These are phyloP conservation scores for Diaporthe sp. DNA, from an alignment of 2,329 filamentous ascomycete species.

Conservation along the genomic window DNA sequence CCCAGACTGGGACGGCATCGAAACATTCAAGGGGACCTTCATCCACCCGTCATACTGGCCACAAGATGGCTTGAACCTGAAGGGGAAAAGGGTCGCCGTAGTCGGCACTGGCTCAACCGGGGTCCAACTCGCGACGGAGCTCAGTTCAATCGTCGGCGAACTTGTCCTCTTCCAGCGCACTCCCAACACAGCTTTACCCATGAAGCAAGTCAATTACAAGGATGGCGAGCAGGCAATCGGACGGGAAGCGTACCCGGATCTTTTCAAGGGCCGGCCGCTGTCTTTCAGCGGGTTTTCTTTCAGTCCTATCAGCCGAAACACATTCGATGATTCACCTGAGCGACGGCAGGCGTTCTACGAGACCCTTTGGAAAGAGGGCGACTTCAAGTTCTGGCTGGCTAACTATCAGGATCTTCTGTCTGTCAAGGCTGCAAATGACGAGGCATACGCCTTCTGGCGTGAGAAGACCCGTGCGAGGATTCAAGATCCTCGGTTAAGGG, in stretches of 20 bases:
- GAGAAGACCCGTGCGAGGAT: slow-evolving; percentile 55
- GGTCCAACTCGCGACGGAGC: slow-evolving; percentile 27
- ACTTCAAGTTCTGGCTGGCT: slow-evolving; percentile 56
- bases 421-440: slow-evolving; percentile 53
- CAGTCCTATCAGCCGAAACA: slow-evolving; percentile 59
- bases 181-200: slow-evolving; percentile 67
- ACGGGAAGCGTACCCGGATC: slow-evolving; percentile 50
- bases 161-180: slow-evolving; percentile 67
- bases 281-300: slow-evolving; percentile 59
- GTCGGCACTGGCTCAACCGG: slow-evolving; percentile 37
- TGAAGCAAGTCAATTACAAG: slow-evolving; percentile 60
- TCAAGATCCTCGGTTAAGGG: slow-evolving; percentile 52
- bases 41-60: slow-evolving; percentile 36
- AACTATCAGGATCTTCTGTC: slow-evolving; percentile 58
- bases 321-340: slow-evolving; percentile 57
- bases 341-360: slow-evolving; percentile 49
- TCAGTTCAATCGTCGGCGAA: slow-evolving; percentile 46
- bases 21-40: slow-evolving; percentile 30
- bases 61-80: slow-evolving; percentile 1
- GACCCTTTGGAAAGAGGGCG: slow-evolving; percentile 55
- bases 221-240: slow-evolving; percentile 59
- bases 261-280: slow-evolving; percentile 57
- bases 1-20: slow-evolving; percentile 35
- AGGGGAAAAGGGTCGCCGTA: slow-evolving; percentile 30
- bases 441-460: slow-evolving; percentile 58